These are phyloP conservation scores for Sugiyamaella grinbergsii DNA, from an alignment of 1,139 yeast species.

Conservation along the genomic window DNA sequence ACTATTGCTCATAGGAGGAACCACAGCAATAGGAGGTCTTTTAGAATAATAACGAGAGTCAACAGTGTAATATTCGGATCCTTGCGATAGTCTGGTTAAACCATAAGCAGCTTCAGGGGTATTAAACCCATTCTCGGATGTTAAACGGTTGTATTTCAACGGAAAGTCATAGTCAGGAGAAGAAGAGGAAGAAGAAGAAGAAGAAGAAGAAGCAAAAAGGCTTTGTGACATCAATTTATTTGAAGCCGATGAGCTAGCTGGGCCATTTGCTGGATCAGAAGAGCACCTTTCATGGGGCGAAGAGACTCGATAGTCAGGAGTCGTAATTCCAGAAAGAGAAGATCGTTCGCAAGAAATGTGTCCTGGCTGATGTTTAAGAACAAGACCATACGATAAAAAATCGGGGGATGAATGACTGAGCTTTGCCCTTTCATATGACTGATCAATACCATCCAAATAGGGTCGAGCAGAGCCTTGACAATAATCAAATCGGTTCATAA, in stretches of 20 bases:
- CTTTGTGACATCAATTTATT: too few relatives aligned
- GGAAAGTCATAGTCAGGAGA: not conserved
- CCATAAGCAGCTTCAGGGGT: slow-evolving; percentile 11
- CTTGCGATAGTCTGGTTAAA: slow-evolving; percentile 12
- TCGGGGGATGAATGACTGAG: slow-evolving; percentile 1
- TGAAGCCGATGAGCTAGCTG: not conserved
- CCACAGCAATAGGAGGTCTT: not conserved
- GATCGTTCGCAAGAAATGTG: slow-evolving; percentile 8
- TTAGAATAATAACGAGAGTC: not conserved
- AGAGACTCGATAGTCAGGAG: not conserved
- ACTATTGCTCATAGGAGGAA: slow-evolving; percentile 4
- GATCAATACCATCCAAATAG: not conserved
- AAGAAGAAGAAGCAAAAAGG: too few relatives aligned
- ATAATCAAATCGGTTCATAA: not conserved
- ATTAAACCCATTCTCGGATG: slow-evolving; percentile 8
- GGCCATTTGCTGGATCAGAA: not conserved
- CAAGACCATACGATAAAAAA: not conserved
- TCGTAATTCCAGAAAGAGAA: not conserved
- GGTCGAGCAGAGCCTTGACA: slow-evolving; percentile 1
- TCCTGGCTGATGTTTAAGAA: slow-evolving; percentile 3
- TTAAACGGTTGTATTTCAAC: too few relatives aligned
- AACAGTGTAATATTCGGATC: not conserved
- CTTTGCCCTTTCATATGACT: slow-evolving; percentile 8
- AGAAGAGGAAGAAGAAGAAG: not conserved
- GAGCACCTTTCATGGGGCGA: not conserved